Conservation (phyloP, 495 filamentous ascomycete genomes). For the Rhizodiscina lignyota region DNA sequence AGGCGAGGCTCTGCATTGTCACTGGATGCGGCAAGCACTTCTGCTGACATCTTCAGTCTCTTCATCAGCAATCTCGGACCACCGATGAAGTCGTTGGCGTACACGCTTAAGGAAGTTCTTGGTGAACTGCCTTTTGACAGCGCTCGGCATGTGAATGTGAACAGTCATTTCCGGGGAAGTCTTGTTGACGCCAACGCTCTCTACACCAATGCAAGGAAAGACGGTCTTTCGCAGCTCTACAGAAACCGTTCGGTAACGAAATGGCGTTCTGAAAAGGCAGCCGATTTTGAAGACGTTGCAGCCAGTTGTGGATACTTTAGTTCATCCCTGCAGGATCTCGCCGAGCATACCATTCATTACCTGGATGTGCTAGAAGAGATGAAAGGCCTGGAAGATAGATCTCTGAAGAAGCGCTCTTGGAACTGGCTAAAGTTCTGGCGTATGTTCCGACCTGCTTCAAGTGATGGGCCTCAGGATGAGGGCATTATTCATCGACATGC, state of each 20-base stretch:
- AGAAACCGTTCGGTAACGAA: conserved; percentile 43
- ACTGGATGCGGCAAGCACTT: no score
- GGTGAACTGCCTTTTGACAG: conserved; percentile 69
- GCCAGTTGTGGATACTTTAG: conserved; percentile 92
- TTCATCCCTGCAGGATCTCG: conserved; percentile 75
- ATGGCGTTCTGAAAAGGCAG: no score
- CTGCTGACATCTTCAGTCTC: conserved; percentile 66
- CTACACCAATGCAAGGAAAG: conserved; percentile 54
- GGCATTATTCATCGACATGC: no score
- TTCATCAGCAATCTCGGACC: conserved; percentile 83
- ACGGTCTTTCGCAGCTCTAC: conserved; percentile 65
- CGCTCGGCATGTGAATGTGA: conserved; percentile 49
- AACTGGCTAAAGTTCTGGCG: conserved; percentile 77
- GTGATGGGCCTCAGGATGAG: neutral
- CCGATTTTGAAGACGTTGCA: conserved; percentile 90
- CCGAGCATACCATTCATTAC: conserved; percentile 70
- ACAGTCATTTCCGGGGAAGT: conserved; percentile 62
- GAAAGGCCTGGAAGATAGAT: conserved; percentile 41
- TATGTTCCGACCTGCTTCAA: conserved; percentile 6
- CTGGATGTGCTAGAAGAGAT: conserved; percentile 74
- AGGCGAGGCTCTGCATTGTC: no score
- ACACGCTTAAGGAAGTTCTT: conserved; percentile 75
- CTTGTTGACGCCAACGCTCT: conserved; percentile 62
- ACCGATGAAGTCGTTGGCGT: conserved; percentile 87
- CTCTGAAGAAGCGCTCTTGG: conserved; percentile 49